Evolutionary conservation across 495 filamentous ascomycete genomes (phyloP), one percentile per base, ranked within the genome.

Genomic region (Amphirosellinia nigrospora): DNA sequence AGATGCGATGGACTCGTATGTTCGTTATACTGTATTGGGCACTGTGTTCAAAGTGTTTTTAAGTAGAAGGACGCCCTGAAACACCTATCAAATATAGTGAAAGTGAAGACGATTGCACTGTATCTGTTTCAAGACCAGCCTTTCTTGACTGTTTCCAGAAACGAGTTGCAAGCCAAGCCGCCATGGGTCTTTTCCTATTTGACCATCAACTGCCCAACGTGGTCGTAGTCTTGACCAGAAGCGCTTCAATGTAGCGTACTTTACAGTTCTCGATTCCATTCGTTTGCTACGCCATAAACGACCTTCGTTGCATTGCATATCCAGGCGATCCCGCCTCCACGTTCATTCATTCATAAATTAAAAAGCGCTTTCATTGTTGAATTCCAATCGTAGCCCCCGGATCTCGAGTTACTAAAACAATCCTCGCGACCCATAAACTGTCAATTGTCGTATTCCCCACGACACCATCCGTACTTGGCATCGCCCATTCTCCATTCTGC

Each of bases 401-500:
- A 32, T 45, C 60, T 39, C 60, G 39, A 63, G 4, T 43, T 45
- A 45, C 41, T 28, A 28, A 65, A 36, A 65, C 46, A 16, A 39
- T 52, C 28, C 46, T 13, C 46, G 23, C 45, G 63, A 16, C 32
- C 43, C 43, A 65, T 53, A 36, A 65, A 53, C 32, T 39, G 63
- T 65, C 63, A 65, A 34, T 48, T 30, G 32, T 65, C 63, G 46
- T 53, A 65, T 52, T 65, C 11, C 34, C 41, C 30, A 48, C 11
- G 61, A 28, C 41, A n/a, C 43, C 63, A 32, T 39, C 60, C 23
- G 36, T 21, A 11, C 60, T 21, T 41, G 36, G 39, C 36, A 26
- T 60, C 21, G 36, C 41, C 43, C 30, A 26, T 26, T 36, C 28
- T 48, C 43, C 30, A 26, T 41, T 65, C 46, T 16, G 19, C 34